Percentiles rank a stretch among this genome's conserved stretches.
phyloP scores from a whole-genome alignment of 192 early-diverging fungal genomes.

The Podila horticola region DNA sequence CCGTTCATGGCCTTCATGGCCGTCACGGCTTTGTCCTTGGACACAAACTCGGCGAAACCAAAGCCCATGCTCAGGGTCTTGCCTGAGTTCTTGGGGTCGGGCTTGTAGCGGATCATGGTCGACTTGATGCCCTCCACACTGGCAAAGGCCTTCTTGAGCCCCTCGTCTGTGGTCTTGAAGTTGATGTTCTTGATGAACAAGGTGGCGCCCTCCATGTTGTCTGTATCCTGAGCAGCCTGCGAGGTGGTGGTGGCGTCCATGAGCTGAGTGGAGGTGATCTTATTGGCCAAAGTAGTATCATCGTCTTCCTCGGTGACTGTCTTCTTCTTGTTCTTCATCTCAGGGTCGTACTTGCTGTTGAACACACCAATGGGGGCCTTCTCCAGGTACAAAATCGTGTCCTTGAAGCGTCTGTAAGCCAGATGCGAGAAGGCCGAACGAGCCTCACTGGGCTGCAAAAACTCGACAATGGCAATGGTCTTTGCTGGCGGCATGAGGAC shows the following conservation, averaged over 20 bases:
- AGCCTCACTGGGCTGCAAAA: conserved; percentile 89
- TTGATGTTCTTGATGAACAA: conserved; percentile 97
- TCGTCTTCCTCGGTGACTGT: conserved; percentile 49
- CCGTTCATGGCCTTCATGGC: conserved; percentile 92
- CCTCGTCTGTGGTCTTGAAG: conserved; percentile 89
- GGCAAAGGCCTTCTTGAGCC: conserved; percentile 76
- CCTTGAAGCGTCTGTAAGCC: conserved; percentile 93
- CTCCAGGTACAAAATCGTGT: conserved; percentile 92
- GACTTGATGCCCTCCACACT: conserved; percentile 83
- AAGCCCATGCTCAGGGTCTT: conserved; percentile 94
- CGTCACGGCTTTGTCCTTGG: conserved; percentile 80
- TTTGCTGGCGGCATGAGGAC: conserved; percentile 90
- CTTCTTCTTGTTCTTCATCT: conserved; percentile 34
- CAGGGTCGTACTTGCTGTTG: conserved; percentile 64
- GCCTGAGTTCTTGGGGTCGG: conserved; percentile 84
- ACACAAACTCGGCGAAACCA: conserved; percentile 94
- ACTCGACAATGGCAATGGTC: conserved; percentile 96
- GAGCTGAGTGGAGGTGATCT: conserved; percentile 57
- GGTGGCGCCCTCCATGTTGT: conserved; percentile 69
- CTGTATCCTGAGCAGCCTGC: conserved; percentile 58
- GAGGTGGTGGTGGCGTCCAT: conserved; percentile 53
- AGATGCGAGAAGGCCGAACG: conserved; percentile 87
- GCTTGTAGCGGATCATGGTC: conserved; percentile 85
- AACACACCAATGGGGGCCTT: conserved; percentile 91
- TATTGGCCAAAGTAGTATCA: conserved; percentile 50